A percentile compares a stretch with the other conserved stretches of the same genome.
Conservation (phyloP, 1,284 basidiomycete species). For the Phaffia rhodozyma region DNA sequence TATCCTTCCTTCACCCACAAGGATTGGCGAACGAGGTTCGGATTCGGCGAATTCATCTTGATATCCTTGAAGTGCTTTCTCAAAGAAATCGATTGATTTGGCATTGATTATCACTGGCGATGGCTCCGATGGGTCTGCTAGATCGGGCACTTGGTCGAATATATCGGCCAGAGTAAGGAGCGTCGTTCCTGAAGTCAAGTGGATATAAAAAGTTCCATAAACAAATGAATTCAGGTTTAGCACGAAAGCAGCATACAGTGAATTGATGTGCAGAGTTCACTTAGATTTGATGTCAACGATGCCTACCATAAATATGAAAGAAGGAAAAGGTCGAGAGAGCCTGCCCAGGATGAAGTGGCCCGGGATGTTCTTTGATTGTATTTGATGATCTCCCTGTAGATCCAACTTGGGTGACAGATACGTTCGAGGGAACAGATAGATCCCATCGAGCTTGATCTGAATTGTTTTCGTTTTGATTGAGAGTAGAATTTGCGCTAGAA, state of each 20-base stretch:
- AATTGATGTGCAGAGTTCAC: background rate
- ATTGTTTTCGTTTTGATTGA: background rate
- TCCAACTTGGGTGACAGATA: background rate
- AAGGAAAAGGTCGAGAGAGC: conserved; percentile 1
- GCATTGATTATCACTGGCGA: background rate
- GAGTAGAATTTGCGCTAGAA: too few species aligned
- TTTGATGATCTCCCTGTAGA: background rate
- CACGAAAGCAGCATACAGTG: background rate
- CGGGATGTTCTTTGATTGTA: background rate
- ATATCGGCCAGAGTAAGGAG: background rate
- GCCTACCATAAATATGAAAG: conserved; percentile 12
- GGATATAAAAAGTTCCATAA: background rate
- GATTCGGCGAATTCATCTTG: background rate
- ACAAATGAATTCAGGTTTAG: background rate
- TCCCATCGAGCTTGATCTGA: background rate
- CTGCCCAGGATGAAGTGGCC: background rate
- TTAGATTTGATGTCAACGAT: background rate
- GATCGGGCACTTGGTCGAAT: background rate
- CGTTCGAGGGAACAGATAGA: background rate
- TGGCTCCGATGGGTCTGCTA: background rate
- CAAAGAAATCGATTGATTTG: background rate
- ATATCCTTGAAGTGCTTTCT: background rate
- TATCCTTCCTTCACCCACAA: background rate
- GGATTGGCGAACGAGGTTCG: too few species aligned
- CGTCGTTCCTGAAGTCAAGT: background rate